These are phyloP conservation scores for Carallia pectinifolia DNA, from an alignment of 345 rosid species.

Conservation along the genomic window DNA sequence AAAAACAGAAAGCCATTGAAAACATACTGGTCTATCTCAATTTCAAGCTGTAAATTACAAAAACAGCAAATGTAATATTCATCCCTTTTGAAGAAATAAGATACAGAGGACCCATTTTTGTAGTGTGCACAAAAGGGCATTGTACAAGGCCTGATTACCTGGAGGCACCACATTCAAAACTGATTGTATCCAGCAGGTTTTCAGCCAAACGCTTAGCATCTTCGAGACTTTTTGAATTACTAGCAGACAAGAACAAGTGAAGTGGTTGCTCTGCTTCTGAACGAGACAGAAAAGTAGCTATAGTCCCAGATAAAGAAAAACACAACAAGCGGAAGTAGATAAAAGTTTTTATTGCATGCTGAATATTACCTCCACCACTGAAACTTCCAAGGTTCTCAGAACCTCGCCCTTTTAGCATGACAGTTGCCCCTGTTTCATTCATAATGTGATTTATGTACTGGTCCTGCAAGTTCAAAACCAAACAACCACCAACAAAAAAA, in stretches of 20 bases:
- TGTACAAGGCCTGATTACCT: conserved; percentile 45
- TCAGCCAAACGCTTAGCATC: conserved; percentile 87
- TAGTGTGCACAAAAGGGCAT: not conserved
- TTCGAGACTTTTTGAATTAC: conserved; percentile 68
- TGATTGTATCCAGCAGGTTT: conserved; percentile 85
- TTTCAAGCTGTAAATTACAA: too few species aligned
- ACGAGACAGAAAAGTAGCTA: conserved; percentile 18
- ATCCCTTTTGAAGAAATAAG: not conserved
- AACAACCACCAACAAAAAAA: conserved; percentile 86
- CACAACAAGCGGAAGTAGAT: not conserved
- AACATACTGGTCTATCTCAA: too few species aligned
- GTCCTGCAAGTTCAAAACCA: conserved; percentile 81
- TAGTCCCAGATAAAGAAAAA: not conserved
- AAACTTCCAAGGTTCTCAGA: conserved; percentile 53
- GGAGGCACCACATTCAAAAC: conserved; percentile 72
- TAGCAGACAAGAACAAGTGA: conserved; percentile 77
- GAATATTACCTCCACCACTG: conserved; percentile 50
- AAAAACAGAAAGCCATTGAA: too few species aligned
- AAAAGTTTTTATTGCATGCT: not conserved
- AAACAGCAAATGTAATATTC: not conserved
- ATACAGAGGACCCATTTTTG: not conserved
- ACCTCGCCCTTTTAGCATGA: conserved; percentile 69
- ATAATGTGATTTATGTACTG: conserved; percentile 98
- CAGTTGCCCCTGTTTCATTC: conserved; percentile 98
- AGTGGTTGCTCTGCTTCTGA: conserved; percentile 67